A percentile compares a stretch with the other conserved stretches of the same genome.
phyloP scores from a whole-genome alignment of 805 yeast genomes.

The Debaryomyces castellii region DNA sequence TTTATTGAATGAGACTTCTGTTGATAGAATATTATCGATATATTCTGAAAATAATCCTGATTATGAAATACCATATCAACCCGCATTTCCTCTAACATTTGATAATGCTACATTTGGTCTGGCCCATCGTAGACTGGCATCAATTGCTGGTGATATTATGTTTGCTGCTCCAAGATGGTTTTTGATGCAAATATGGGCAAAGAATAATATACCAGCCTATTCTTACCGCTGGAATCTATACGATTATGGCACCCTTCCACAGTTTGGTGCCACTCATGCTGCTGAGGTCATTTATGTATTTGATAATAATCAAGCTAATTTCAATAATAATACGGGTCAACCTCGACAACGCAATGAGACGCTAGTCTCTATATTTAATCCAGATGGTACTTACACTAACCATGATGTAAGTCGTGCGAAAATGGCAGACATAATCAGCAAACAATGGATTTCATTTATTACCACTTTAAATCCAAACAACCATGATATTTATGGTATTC shows the following conservation, averaged over 20 bases:
- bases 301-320: neutral
- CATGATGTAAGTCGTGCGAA: neutral
- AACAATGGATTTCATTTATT: constrained; percentile 1
- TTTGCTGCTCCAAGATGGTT: neutral
- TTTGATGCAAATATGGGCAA: neutral
- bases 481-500: neutral
- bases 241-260: neutral
- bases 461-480: constrained; percentile 1
- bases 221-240: neutral
- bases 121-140: neutral
- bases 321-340: neutral
- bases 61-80: neutral
- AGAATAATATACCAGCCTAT: neutral
- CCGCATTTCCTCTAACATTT: neutral
- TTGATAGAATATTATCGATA: neutral
- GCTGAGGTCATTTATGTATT: neutral
- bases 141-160: neutral
- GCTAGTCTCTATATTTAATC: neutral
- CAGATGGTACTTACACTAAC: neutral
- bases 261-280: neutral
- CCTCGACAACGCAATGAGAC: constrained; percentile 1
- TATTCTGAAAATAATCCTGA: neutral
- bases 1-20: neutral
- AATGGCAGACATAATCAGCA: neutral
- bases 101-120: neutral